These are phyloP conservation scores for Aspergillus pseudonomiae DNA, from an alignment of 2,329 filamentous ascomycete genomes.

Conservation along the genomic window DNA sequence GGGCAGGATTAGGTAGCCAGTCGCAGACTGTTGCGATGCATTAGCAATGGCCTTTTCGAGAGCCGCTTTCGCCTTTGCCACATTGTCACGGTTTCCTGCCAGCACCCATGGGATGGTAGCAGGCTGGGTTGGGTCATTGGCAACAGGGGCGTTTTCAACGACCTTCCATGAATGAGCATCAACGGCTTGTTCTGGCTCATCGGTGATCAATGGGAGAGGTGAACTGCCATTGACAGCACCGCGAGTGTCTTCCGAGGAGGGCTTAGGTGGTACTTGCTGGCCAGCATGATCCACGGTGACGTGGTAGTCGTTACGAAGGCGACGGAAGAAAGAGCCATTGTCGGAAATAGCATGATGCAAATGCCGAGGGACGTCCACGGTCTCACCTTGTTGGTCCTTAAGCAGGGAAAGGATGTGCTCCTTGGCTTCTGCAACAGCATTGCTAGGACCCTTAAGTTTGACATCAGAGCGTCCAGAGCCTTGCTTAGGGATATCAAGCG, in stretches of 20 bases:
- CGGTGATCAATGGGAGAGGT: constrained; percentile 87
- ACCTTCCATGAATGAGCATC: constrained; percentile 83
- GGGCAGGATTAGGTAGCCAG: constrained; percentile 85
- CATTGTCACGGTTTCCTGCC: constrained; percentile 73
- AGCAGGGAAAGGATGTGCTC: constrained; percentile 75
- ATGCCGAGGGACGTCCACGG: constrained; percentile 77
- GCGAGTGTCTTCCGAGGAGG: constrained; percentile 53
- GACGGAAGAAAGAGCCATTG: constrained; percentile 91
- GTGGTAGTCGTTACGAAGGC: constrained; percentile 79
- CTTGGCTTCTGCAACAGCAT: constrained; percentile 82
- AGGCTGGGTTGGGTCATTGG: constrained; percentile 34
- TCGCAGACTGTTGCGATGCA: constrained; percentile 56
- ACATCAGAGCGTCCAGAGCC: constrained; percentile 81
- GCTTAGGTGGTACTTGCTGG: constrained; percentile 72
- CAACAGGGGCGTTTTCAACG: constrained; percentile 55
- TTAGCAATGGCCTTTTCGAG: constrained; percentile 73
- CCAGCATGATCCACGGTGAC: constrained; percentile 92
- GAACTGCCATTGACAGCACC: constrained; percentile 60
- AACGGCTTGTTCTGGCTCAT: constrained; percentile 67
- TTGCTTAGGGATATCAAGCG: constrained; percentile 88
- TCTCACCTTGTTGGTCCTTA: constrained; percentile 87
- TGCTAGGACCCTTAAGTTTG: constrained; percentile 79
- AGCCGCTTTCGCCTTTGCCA: constrained; percentile 77
- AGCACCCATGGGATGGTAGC: constrained; percentile 78
- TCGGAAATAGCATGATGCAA: constrained; percentile 81